phyloP scores from a whole-genome alignment of 495 filamentous ascomycete genomes.

The Aspergillus sclerotiicarbonarius region DNA sequence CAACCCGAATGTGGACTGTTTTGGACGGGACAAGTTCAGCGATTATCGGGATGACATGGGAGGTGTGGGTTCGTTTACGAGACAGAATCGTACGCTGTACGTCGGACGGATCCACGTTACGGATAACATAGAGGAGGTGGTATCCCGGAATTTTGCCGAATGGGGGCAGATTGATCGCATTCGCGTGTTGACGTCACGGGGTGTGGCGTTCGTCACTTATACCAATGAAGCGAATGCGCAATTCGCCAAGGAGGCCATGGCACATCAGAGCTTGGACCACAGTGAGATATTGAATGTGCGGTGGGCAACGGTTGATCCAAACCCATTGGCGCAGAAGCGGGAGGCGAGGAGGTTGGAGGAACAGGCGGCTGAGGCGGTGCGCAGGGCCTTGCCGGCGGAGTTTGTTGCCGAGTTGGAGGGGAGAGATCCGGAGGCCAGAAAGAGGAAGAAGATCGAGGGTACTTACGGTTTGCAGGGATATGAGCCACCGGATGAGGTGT shows the following conservation, averaged over 20 bases:
- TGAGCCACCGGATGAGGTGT: slow-evolving; percentile 91
- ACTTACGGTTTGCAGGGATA: slow-evolving; percentile 88
- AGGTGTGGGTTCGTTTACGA: background rate
- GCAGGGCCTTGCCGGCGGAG: slow-evolving; percentile 83
- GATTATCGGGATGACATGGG: slow-evolving; percentile 5
- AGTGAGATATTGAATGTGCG: slow-evolving; percentile 91
- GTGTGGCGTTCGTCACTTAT: slow-evolving; percentile 91
- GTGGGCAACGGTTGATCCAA: slow-evolving; percentile 96
- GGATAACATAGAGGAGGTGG: slow-evolving; percentile 98
- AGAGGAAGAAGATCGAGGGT: slow-evolving; percentile 85
- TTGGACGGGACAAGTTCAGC: slow-evolving; percentile 56
- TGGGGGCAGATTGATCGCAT: slow-evolving; percentile 90
- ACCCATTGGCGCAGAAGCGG: slow-evolving; percentile 89
- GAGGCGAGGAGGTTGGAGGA: slow-evolving; percentile 90
- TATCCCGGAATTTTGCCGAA: slow-evolving; percentile 87
- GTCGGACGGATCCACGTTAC: slow-evolving; percentile 70
- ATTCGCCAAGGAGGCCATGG: slow-evolving; percentile 92
- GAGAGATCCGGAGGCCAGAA: slow-evolving; percentile 77
- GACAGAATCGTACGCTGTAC: slow-evolving; percentile 1
- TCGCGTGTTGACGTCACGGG: slow-evolving; percentile 84
- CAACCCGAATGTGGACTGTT: slow-evolving; percentile 88
- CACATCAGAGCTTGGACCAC: slow-evolving; percentile 80
- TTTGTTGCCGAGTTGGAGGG: slow-evolving; percentile 96
- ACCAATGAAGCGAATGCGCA: slow-evolving; percentile 80
- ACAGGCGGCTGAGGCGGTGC: slow-evolving; percentile 95